Base-by-base conservation (phyloP, 352 stramenopile genomes). In the Phytophthora lateralis region DNA sequence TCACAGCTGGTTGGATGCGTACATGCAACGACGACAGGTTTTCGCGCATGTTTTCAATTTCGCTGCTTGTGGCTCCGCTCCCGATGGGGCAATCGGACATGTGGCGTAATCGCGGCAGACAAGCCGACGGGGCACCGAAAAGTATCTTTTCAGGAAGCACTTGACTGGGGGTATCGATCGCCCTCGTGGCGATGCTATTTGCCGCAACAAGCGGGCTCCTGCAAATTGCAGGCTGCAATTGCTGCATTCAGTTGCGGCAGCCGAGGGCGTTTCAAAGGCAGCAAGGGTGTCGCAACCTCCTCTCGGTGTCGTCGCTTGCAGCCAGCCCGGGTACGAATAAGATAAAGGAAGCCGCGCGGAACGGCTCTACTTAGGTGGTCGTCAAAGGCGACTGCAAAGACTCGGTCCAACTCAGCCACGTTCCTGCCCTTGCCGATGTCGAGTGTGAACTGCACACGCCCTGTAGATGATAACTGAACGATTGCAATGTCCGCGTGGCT, bases 281-380 rank as follows among this genome's bases (percentile, higher is more conserved):
- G 6, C 26, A 9, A 34, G 11, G 44, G 21, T 50, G 21, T 50
- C 27, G 43, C 32, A 38, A 15, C 14, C 26, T 2, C 10, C 9
- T 6, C 10, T 38, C 14, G 32, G 32, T 38, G 32, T 50, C 21
- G 32, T 50, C 21, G 44, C 38, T 20, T 14, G 38, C 18, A 30
- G 41, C 18, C 41, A 47, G 20, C 18, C 12, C 14, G 4, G 6
- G 21, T 41, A 20, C 30, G 56, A 53, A 59, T 59, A 59, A 65
- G 48, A 65, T 27, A 32, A 4, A 30, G 34, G 42, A 54, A 41
- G 30, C 2, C 18, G 32, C 53, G 14, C 15, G 9, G 39, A 50
- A 57, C 37, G n/a, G 37, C 26, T 18, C 12, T 43, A 54, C 30
- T 35, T 69, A 44, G 42, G 7, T 60, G 60, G 32, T 69, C 60